Evolutionary conservation across 78 protist genomes (phyloP).

Genomic region (Anaeramoeba flamelloides): DNA sequence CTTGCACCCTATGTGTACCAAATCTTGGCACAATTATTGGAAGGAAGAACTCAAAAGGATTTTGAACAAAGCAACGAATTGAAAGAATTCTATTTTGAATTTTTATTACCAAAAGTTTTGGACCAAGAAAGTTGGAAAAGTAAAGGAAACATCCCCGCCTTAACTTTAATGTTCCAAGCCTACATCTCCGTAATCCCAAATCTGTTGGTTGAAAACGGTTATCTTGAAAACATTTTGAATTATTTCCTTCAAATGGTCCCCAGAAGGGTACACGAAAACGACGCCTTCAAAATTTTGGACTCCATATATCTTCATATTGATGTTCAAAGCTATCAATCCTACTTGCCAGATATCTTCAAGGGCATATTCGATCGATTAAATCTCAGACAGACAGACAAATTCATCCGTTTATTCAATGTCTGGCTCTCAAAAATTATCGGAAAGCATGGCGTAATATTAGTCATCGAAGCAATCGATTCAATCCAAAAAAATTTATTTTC

Average conservation of each 20-base stretch:
- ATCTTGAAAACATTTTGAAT: conserved; percentile 22
- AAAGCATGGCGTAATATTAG: no score
- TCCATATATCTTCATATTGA: no score
- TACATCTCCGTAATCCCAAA: conserved; percentile 10
- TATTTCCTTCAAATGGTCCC: conserved; percentile 38
- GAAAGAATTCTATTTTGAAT: neutral
- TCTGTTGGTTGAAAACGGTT: neutral
- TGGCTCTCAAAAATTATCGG: no score
- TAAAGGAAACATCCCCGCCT: conserved; percentile 11
- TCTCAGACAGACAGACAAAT: no score
- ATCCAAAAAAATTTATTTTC: no score
- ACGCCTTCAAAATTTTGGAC: conserved; percentile 25
- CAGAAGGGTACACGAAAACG: conserved; percentile 15
- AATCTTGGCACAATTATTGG: conserved; percentile 31
- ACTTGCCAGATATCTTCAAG: no score
- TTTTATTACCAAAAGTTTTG: neutral
- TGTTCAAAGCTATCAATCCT: no score
- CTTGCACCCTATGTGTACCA: conserved; percentile 58
- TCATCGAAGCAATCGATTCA: no score
- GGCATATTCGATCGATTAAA: no score
- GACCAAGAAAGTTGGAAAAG: neutral
- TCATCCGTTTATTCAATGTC: no score
- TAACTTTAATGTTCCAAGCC: conserved; percentile 6
- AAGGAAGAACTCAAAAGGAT: conserved; percentile 19
- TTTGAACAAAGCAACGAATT: no score